A percentile compares a stretch with the other conserved stretches of the same genome.
phyloP scores from a whole-genome alignment of 306 rosid genomes.

The Corylus avellana region DNA sequence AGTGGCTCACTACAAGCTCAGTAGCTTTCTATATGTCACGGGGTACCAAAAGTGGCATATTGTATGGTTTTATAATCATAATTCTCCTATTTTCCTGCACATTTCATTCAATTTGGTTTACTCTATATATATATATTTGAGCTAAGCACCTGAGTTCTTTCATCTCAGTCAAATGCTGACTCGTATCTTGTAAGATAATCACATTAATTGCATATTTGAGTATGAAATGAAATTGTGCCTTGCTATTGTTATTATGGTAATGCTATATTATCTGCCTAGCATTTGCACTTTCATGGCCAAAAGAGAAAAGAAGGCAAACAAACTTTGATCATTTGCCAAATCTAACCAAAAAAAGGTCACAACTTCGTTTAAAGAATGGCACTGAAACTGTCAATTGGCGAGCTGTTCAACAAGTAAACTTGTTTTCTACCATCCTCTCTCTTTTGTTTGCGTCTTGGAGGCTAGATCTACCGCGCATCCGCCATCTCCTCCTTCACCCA shows the following conservation, averaged over 20 bases:
- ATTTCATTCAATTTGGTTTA: too few relatives aligned
- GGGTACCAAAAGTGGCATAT: background rate
- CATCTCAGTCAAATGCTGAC: background rate
- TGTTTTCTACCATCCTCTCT: too few relatives aligned
- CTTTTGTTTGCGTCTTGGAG: too few relatives aligned
- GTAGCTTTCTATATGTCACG: background rate
- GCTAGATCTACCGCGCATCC: too few relatives aligned
- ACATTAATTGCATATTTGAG: too few relatives aligned
- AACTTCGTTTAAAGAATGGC: background rate
- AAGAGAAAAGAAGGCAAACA: background rate
- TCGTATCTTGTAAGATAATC: background rate
- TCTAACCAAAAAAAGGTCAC: background rate
- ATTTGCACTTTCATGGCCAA: background rate
- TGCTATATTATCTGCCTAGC: too few relatives aligned
- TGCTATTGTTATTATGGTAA: background rate
- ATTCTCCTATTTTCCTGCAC: background rate
- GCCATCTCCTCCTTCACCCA: too few relatives aligned
- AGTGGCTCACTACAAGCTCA: constrained; percentile 36
- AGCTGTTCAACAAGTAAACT: too few relatives aligned
- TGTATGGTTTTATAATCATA: background rate
- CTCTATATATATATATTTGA: too few relatives aligned
- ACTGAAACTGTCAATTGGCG: background rate
- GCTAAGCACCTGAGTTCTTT: background rate
- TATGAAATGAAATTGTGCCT: background rate
- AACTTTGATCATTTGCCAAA: too few relatives aligned